A percentile compares a stretch with the other conserved stretches of the same genome.
These are phyloP conservation scores for Amanita thiersii DNA, from an alignment of 768 basidiomycete genomes.

Conservation along the genomic window DNA sequence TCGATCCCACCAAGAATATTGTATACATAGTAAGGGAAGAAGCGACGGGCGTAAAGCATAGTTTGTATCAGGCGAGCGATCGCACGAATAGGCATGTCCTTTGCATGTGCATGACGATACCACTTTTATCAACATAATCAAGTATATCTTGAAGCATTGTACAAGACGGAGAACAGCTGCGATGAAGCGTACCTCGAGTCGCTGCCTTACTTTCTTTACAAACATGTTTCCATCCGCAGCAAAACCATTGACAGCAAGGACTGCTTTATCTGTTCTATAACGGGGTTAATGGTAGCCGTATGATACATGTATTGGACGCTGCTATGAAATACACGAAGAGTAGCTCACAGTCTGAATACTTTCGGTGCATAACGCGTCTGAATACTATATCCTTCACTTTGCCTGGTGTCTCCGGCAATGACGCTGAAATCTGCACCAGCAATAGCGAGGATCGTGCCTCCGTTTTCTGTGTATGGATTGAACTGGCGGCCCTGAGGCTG, in stretches of 20 bases:
- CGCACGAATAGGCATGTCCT: conserved; percentile 93
- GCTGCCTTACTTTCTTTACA: conserved; percentile 92
- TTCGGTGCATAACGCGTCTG: conserved; percentile 97
- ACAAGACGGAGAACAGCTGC: conserved; percentile 2
- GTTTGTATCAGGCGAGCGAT: conserved; percentile 99
- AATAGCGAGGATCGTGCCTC: conserved; percentile 94
- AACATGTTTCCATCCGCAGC: conserved; percentile 97
- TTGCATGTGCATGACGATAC: conserved; percentile 96
- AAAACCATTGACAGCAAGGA: conserved; percentile 94
- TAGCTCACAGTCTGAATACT: conserved; percentile 81
- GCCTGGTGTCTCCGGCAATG: conserved; percentile 94
- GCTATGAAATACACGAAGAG: not conserved
- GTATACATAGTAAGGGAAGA: conserved; percentile 98
- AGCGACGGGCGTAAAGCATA: conserved; percentile 92
- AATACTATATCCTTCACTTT: conserved; percentile 95
- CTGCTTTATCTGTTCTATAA: conserved; percentile 81
- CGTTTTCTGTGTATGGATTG: conserved; percentile 89
- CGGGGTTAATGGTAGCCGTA: conserved; percentile 2
- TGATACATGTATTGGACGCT: conserved; percentile 8
- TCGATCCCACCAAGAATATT: conserved; percentile 95
- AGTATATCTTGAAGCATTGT: conserved; percentile 3
- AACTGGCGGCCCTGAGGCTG: conserved; percentile 54
- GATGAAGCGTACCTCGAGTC: conserved; percentile 78
- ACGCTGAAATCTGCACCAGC: conserved; percentile 91
- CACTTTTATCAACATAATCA: conserved; percentile 44